These are phyloP conservation scores for Lepidium sativum DNA, from an alignment of 345 rosid genomes.

Conservation along the genomic window DNA sequence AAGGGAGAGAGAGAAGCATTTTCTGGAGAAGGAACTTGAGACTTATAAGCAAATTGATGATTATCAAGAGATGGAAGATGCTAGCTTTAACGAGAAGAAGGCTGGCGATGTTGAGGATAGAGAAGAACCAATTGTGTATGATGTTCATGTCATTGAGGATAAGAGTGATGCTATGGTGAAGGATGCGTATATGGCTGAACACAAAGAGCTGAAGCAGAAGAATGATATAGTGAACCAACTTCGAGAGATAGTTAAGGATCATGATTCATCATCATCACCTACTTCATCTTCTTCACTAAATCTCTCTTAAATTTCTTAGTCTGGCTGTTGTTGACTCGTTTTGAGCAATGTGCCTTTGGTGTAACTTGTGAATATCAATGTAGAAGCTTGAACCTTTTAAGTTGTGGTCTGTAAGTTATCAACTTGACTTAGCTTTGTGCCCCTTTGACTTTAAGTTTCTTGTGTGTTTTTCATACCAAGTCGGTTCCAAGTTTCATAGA, in stretches of 20 bases:
- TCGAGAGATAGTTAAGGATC: conserved; percentile 23
- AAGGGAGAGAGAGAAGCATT: conserved; percentile 75
- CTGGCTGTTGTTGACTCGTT: background rate
- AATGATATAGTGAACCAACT: too few relatives aligned
- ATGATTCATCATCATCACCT: conserved; percentile 28
- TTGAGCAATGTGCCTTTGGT: background rate
- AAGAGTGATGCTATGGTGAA: conserved; percentile 17
- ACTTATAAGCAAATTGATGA: conserved; percentile 46
- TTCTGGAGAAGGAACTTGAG: conserved; percentile 72
- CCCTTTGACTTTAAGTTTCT: background rate
- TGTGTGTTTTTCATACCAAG: background rate
- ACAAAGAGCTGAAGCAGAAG: too few relatives aligned
- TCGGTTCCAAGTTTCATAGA: too few relatives aligned
- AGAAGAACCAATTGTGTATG: conserved; percentile 46
- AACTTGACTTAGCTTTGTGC: too few relatives aligned
- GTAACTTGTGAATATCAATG: conserved; percentile 2
- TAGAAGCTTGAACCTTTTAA: background rate
- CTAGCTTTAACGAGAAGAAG: too few relatives aligned
- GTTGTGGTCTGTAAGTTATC: too few relatives aligned
- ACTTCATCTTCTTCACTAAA: conserved; percentile 11
- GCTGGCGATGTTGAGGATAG: background rate
- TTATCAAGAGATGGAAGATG: conserved; percentile 1
- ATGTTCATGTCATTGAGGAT: conserved; percentile 69
- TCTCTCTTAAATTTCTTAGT: background rate
- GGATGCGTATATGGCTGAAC: conserved; percentile 29